These are phyloP conservation scores for Salvia hispanica DNA, from an alignment of 257 asterid genomes.

Conservation along the genomic window DNA sequence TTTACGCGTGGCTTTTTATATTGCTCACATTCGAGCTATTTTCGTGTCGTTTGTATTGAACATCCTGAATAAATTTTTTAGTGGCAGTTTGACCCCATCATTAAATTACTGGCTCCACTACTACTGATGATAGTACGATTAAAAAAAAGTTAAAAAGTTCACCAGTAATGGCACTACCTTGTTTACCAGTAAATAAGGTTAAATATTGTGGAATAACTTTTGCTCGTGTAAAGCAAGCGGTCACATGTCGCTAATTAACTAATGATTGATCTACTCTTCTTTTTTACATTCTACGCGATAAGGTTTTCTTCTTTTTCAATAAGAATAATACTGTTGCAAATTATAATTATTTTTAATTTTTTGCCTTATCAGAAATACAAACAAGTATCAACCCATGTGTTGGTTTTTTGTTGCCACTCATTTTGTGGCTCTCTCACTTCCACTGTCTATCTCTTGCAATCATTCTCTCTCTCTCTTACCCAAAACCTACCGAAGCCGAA, in stretches of 20 bases:
- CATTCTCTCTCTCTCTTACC: neutral
- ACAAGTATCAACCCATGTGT: constrained; percentile 45
- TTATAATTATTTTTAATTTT: neutral
- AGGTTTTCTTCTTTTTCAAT: constrained; percentile 1
- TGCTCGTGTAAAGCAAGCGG: neutral
- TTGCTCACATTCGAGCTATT: no score
- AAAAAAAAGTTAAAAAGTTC: no score
- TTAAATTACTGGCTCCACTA: no score
- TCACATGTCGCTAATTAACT: constrained; percentile 34
- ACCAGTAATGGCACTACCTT: no score
- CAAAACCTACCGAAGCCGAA: neutral
- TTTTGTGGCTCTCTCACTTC: constrained; percentile 26
- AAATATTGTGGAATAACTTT: neutral
- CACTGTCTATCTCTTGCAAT: neutral
- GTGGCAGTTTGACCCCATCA: no score
- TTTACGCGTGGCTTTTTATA: no score
- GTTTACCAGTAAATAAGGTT: no score
- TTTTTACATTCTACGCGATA: neutral
- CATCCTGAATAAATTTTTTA: no score
- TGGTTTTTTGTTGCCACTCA: constrained; percentile 37
- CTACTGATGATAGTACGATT: no score
- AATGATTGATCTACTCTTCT: constrained; percentile 16
- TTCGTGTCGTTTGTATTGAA: no score
- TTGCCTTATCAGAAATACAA: constrained; percentile 1
- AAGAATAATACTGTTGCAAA: neutral